Evolutionary conservation across 257 asterid species (phyloP).

Genomic region (Misopates orontium): DNA sequence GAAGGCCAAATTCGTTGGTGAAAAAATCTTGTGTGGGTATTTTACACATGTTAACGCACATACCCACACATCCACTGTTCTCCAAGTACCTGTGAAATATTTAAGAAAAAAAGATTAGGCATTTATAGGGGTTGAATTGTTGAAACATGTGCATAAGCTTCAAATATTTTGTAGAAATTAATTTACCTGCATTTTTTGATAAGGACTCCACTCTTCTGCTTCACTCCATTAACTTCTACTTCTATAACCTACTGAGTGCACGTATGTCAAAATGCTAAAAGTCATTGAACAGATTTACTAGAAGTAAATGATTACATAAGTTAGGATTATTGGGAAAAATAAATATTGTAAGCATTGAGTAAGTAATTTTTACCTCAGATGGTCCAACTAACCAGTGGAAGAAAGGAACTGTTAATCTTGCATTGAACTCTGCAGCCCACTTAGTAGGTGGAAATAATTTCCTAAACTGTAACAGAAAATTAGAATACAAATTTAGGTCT

Average conservation of each 20-base stretch:
- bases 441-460: conserved; percentile 88
- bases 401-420: conserved; percentile 83
- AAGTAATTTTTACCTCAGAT: conserved; percentile 58
- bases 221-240: conserved; percentile 80
- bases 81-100: conserved; percentile 67
- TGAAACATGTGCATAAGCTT: conserved; percentile 1
- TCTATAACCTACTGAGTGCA: conserved; percentile 66
- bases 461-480: conserved; percentile 55
- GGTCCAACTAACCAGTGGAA: conserved; percentile 98
- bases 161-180: background rate
- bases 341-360: too few species aligned
- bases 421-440: conserved; percentile 93
- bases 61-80: conserved; percentile 93
- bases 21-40: conserved; percentile 96
- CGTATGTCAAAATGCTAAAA: conserved; percentile 19
- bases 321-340: too few species aligned
- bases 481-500: too few species aligned
- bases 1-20: conserved; percentile 96
- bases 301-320: too few species aligned
- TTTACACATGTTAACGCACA: conserved; percentile 96
- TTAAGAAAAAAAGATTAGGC: background rate
- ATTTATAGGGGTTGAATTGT: too few species aligned
- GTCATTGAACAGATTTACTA: background rate
- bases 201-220: conserved; percentile 92
- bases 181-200: conserved; percentile 87